A percentile compares a stretch with the other conserved stretches of the same genome.
phyloP scores from a whole-genome alignment of 2,329 filamentous ascomycete genomes.

The Trichophyton simii region DNA sequence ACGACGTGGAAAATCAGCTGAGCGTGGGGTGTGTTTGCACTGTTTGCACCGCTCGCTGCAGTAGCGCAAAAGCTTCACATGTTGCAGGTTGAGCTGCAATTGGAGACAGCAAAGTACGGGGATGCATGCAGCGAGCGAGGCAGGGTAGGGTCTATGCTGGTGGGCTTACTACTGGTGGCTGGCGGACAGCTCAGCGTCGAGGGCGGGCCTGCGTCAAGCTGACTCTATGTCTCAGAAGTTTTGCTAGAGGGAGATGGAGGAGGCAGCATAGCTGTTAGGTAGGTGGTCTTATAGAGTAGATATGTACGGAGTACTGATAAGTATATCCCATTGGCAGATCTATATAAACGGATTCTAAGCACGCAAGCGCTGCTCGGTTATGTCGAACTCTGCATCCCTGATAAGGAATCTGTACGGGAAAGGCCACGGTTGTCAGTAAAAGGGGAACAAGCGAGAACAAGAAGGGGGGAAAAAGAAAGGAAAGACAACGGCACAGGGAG shows the following conservation, averaged over 20 bases:
- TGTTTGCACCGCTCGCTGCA: not conserved
- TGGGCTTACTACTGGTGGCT: no score
- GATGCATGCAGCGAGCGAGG: not conserved
- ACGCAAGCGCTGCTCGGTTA: constrained; percentile 61
- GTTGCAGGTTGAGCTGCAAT: not conserved
- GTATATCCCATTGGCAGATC: not conserved
- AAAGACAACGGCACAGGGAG: not conserved
- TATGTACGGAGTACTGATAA: not conserved
- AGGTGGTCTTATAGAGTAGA: not conserved
- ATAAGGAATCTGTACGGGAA: constrained; percentile 59
- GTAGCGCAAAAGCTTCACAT: not conserved
- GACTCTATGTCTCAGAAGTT: no score
- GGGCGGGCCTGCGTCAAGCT: no score
- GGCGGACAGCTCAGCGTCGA: no score
- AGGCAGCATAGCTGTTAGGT: not conserved
- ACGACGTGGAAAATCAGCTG: not conserved
- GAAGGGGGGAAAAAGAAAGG: not conserved
- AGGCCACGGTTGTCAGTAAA: not conserved
- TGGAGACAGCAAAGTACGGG: not conserved
- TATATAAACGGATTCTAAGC: constrained; percentile 33
- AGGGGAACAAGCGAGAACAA: not conserved
- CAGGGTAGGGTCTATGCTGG: not conserved
- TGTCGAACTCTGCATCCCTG: constrained; percentile 72
- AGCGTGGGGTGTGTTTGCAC: constrained; percentile 2
- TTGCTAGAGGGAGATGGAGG: not conserved